These are phyloP conservation scores for Ustilago lituana DNA, from an alignment of 1,284 basidiomycete species.

Conservation along the genomic window DNA sequence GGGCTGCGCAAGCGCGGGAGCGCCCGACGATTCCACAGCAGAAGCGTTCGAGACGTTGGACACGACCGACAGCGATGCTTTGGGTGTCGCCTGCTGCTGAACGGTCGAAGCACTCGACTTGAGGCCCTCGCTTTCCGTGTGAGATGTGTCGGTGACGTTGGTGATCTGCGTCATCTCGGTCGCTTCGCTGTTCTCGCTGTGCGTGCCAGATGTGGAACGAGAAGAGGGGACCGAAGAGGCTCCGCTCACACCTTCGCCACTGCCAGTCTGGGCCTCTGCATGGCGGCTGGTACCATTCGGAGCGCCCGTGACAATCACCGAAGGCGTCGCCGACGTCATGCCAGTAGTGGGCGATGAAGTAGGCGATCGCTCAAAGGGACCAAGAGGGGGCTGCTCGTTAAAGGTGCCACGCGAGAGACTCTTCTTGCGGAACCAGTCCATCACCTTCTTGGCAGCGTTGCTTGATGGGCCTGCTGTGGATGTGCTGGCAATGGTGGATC, in stretches of 20 bases:
- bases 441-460: constrained; percentile 73
- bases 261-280: constrained; percentile 26
- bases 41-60: constrained; percentile 31
- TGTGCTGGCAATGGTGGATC: constrained; percentile 43
- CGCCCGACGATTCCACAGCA: constrained; percentile 8
- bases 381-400: constrained; percentile 57
- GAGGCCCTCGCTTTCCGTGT: constrained; percentile 30
- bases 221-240: constrained; percentile 56
- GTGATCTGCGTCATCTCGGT: constrained; percentile 47
- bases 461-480: constrained; percentile 68
- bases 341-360: constrained; percentile 15
- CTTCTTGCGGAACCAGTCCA: constrained; percentile 75
- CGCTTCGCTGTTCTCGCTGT: constrained; percentile 59
- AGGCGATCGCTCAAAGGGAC: constrained; percentile 44
- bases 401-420: constrained; percentile 68
- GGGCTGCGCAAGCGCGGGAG: constrained; percentile 14
- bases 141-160: constrained; percentile 27
- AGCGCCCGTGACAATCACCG: constrained; percentile 48
- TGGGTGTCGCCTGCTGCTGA: constrained; percentile 58
- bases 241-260: constrained; percentile 23
- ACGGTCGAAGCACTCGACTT: constrained; percentile 58
- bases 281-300: constrained; percentile 25
- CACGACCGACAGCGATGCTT: constrained; percentile 46
- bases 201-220: constrained; percentile 62
- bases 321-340: constrained; percentile 12